phyloP scores from a whole-genome alignment of 2,329 filamentous ascomycete genomes.

The Diplodia intermedia region DNA sequence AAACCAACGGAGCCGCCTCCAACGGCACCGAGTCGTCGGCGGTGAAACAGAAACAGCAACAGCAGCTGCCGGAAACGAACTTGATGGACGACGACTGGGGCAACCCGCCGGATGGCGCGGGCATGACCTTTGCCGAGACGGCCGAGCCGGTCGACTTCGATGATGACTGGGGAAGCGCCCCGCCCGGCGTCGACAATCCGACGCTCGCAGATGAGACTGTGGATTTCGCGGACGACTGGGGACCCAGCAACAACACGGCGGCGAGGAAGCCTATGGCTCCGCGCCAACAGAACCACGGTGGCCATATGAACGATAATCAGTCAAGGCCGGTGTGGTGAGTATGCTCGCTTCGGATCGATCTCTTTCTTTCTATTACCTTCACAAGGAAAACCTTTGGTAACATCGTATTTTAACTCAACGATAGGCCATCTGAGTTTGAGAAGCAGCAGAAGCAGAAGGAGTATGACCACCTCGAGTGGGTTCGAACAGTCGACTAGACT shows the following conservation, averaged over 20 bases:
- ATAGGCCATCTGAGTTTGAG: slow-evolving; percentile 6
- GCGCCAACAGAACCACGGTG: not conserved
- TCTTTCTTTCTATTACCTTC: not conserved
- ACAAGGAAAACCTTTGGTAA: slow-evolving; percentile 4
- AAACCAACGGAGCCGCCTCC: not conserved
- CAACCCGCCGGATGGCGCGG: not conserved
- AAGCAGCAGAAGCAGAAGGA: slow-evolving; percentile 18
- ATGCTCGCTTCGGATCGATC: not conserved
- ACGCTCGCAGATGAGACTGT: not conserved
- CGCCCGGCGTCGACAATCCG: slow-evolving; percentile 3
- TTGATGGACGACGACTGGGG: slow-evolving; percentile 24
- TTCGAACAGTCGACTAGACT: slow-evolving; percentile 10
- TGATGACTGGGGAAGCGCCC: slow-evolving; percentile 23
- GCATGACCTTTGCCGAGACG: not conserved
- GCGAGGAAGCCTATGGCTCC: not conserved
- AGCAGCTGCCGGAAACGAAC: slow-evolving; percentile 2
- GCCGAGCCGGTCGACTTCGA: slow-evolving; percentile 11
- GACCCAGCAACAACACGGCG: not conserved
- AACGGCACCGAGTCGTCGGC: not conserved
- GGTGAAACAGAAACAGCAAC: not conserved
- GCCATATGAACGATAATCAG: not conserved
- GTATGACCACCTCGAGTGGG: slow-evolving; percentile 12
- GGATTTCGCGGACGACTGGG: slow-evolving; percentile 23
- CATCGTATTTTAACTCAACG: not conserved
- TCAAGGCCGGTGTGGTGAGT: slow-evolving; percentile 15